These are phyloP conservation scores for Alternaria ventricosa DNA, from an alignment of 2,329 filamentous ascomycete species.

Conservation along the genomic window DNA sequence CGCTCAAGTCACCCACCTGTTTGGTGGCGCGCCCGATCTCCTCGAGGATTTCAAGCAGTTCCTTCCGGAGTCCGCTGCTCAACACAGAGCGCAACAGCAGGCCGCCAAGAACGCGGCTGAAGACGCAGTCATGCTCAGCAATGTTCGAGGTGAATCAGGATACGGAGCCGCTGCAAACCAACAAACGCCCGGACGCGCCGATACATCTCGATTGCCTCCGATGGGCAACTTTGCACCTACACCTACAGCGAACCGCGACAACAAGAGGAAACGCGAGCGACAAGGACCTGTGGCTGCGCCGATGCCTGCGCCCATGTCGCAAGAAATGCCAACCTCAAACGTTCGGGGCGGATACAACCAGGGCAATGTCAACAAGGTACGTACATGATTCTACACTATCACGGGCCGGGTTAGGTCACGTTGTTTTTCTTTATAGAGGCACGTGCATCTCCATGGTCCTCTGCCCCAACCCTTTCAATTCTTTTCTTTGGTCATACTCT, in stretches of 20 bases:
- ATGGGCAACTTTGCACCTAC: conserved; percentile 92
- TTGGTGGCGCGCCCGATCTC: conserved; percentile 90
- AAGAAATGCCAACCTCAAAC: conserved; percentile 44
- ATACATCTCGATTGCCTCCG: conserved; percentile 72
- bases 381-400: conserved; percentile 13
- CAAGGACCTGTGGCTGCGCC: conserved; percentile 54
- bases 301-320: conserved; percentile 40
- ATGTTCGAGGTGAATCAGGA: conserved; percentile 62
- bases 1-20: conserved; percentile 91
- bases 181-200: conserved; percentile 56
- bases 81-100: conserved; percentile 62
- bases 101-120: conserved; percentile 70
- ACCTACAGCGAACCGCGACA: conserved; percentile 83
- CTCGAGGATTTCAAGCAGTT: conserved; percentile 99
- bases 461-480: not conserved
- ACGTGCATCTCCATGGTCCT: conserved; percentile 5
- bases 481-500: not conserved
- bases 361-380: conserved; percentile 41
- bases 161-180: conserved; percentile 53
- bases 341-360: conserved; percentile 39
- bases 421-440: conserved; percentile 6
- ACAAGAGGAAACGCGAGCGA: conserved; percentile 80
- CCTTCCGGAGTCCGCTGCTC: conserved; percentile 84
- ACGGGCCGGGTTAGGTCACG: conserved; percentile 1
- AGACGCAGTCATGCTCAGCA: conserved; percentile 71